Conservation (phyloP, 768 basidiomycete species). For the Collybiopsis confluens region DNA sequence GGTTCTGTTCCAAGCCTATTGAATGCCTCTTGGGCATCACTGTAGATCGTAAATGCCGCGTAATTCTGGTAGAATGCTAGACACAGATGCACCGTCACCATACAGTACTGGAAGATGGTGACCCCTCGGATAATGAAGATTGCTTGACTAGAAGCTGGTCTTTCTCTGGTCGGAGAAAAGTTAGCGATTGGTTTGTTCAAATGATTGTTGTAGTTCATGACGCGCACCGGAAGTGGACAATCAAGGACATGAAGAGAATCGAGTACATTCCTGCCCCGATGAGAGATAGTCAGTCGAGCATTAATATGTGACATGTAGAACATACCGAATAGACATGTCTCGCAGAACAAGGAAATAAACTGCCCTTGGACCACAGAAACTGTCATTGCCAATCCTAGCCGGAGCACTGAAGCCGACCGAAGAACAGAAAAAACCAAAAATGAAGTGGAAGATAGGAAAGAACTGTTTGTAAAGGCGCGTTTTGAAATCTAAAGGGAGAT, state of each 20-base stretch:
- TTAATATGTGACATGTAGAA: too few species aligned
- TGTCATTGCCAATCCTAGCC: not conserved
- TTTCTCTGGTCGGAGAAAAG: not conserved
- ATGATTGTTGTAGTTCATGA: not conserved
- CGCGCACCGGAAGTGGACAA: not conserved
- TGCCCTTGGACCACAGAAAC: constrained; percentile 4
- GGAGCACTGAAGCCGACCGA: too few species aligned
- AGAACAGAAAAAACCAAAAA: not conserved
- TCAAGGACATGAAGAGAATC: not conserved
- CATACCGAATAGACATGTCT: constrained; percentile 1
- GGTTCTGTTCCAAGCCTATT: constrained; percentile 1
- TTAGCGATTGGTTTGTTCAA: too few species aligned
- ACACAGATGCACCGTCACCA: constrained; percentile 4
- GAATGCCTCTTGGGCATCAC: constrained; percentile 2
- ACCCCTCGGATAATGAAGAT: not conserved
- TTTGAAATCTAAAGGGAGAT: too few species aligned
- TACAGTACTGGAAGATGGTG: not conserved
- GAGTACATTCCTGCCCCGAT: constrained; percentile 5
- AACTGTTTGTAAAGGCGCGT: too few species aligned
- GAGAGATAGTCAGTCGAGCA: too few species aligned
- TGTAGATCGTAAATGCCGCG: constrained; percentile 2
- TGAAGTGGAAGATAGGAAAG: not conserved
- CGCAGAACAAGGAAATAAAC: constrained; percentile 4
- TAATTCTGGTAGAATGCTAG: constrained; percentile 7
- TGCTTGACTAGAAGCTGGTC: not conserved